Evolutionary conservation across 768 basidiomycete genomes (phyloP).

Genomic region (Naganishia antarctica): DNA sequence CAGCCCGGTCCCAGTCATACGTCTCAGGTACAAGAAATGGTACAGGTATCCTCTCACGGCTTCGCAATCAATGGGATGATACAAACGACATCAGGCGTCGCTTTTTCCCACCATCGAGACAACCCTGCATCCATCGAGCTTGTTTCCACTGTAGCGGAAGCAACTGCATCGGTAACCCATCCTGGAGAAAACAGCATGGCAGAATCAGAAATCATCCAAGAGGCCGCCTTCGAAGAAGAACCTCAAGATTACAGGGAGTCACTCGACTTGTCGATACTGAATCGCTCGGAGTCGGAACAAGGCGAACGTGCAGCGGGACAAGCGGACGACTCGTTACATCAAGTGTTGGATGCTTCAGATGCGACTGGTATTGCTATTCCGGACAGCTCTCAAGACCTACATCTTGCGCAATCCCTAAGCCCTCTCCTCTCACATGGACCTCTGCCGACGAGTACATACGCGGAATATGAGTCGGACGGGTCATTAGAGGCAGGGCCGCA

Average conservation of each 20-base stretch:
- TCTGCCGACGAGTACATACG: neutral
- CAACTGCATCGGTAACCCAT: neutral
- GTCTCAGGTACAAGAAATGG: neutral
- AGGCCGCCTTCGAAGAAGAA: neutral
- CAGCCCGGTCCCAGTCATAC: neutral
- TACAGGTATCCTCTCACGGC: neutral
- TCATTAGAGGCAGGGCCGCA: neutral
- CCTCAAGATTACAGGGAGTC: no score
- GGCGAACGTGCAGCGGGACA: no score
- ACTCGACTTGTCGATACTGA: no score
- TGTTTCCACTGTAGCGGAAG: neutral
- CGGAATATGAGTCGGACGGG: conserved; percentile 7
- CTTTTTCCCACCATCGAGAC: neutral
- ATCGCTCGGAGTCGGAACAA: no score
- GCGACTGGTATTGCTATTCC: neutral
- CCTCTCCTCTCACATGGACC: neutral
- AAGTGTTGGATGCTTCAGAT: no score
- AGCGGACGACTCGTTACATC: no score
- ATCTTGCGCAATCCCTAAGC: neutral
- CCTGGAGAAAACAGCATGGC: neutral
- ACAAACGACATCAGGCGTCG: neutral
- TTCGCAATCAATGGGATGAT: neutral
- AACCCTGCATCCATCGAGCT: neutral
- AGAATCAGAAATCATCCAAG: neutral
- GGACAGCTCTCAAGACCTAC: no score